Conservation (phyloP, 305 asterid genomes). For the Rubia tinctorum region DNA sequence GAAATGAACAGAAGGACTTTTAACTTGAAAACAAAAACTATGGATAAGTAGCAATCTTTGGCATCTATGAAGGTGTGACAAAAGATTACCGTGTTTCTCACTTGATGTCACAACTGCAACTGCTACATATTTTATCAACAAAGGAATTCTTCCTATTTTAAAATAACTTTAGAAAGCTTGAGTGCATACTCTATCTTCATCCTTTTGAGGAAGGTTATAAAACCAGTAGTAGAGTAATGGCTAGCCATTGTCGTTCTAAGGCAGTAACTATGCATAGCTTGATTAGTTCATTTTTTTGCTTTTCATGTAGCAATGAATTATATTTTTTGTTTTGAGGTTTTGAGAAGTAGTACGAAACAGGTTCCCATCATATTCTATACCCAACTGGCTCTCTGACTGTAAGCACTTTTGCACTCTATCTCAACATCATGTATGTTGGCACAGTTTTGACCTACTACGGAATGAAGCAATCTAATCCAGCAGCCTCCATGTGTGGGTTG, state of each 20-base stretch:
- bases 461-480: neutral
- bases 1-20: constrained; percentile 8
- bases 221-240: too few relatives aligned
- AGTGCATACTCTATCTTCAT: neutral
- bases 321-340: too few relatives aligned
- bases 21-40: neutral
- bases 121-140: neutral
- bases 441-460: neutral
- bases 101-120: neutral
- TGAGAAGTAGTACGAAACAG: too few relatives aligned
- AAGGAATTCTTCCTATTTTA: neutral
- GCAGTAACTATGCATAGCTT: too few relatives aligned
- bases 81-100: neutral
- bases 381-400: neutral
- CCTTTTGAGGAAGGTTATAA: too few relatives aligned
- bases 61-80: neutral
- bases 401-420: neutral
- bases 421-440: neutral
- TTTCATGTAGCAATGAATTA: too few relatives aligned
- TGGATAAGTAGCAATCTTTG: neutral
- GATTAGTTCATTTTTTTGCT: neutral
- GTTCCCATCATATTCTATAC: neutral
- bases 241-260: too few relatives aligned
- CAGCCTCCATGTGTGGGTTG: constrained; percentile 1
- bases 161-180: constrained; percentile 1